Base-by-base conservation (phyloP, 225 moss, liverwort and hornwort genomes). In the Bryoerythrophyllum caledonicum region DNA sequence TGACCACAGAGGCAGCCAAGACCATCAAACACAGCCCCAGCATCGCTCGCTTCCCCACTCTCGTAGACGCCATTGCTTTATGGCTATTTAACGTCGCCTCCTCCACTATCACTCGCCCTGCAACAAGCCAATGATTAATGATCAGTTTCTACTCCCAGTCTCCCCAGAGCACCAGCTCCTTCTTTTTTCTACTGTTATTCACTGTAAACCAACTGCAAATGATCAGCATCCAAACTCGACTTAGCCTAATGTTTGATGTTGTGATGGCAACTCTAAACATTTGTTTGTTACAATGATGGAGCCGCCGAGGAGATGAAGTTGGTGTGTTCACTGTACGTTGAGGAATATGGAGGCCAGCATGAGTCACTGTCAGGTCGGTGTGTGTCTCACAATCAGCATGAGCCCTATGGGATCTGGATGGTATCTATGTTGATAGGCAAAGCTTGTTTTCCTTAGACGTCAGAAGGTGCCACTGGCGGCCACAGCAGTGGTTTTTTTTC, bases 31-130 rank as follows among this genome's bases (percentile, higher is more conserved):
- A 70, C 49, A 41, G 14, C 8, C 70, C 70, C 49, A 74, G 13
- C 40, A 83, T 44, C 55, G 73, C 53, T 5, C 38, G 28, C 53
- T 75, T 81, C 76, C 70, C 56, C 57, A 63, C 34, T 74, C 74
- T 70, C 32, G 82, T 16, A 25, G 54, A 37, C 4, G 13, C 55
- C 82, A 82, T 69, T 19, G 48, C 1, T 19, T 2, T 4, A 21
- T 3, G 20, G 27, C 71, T 25, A 8, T 30, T 7, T 38, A 8
- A 10, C 9, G 38, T 2, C 19, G 25, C 58, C 57, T 13, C 21
- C 11, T 58, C 28, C 61, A 43, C 23, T 28, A 20, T 26, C 54
- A 55, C 67, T 55, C 63, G 26, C 20, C 20, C 30, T 66, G 19
- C 48, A 49, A 14, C 58, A 27, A 13, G 52, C 65, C 51, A 38